Evolutionary conservation across 805 yeast genomes (phyloP).

Genomic region (Alloascoidea hylecoeti): DNA sequence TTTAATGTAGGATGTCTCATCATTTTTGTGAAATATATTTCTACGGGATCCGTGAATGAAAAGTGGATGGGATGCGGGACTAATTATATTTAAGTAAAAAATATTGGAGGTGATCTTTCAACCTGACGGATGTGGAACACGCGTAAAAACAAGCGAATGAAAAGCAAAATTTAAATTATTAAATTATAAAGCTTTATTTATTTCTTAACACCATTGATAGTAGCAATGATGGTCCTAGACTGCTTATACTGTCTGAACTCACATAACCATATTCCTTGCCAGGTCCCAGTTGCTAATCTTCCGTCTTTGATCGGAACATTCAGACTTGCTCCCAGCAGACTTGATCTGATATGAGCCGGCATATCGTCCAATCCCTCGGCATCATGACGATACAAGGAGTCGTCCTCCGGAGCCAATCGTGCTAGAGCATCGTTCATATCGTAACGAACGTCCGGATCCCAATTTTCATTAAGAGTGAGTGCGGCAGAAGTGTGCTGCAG

Average conservation of each 20-base stretch:
- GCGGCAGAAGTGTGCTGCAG: constrained; percentile 75
- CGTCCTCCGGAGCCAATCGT: constrained; percentile 53
- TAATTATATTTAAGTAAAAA: too few relatives aligned
- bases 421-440: constrained; percentile 57
- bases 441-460: constrained; percentile 61
- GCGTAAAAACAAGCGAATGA: too few relatives aligned
- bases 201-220: constrained; percentile 43
- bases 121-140: too few relatives aligned
- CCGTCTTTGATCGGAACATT: constrained; percentile 63
- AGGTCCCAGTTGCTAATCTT: constrained; percentile 55
- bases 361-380: constrained; percentile 79
- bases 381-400: constrained; percentile 35
- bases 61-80: too few relatives aligned
- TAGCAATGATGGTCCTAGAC: constrained; percentile 53
- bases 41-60: too few relatives aligned
- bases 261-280: constrained; percentile 74
- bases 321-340: constrained; percentile 47
- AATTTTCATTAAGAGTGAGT: constrained; percentile 63
- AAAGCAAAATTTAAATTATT: too few relatives aligned
- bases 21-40: too few relatives aligned
- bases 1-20: too few relatives aligned
- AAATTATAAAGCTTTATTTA: too few relatives aligned
- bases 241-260: constrained; percentile 60
- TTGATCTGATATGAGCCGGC: constrained; percentile 68
- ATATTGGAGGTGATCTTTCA: too few relatives aligned